Conservation (phyloP, 176 grass and related monocot species). For the Triticum monococcum region DNA sequence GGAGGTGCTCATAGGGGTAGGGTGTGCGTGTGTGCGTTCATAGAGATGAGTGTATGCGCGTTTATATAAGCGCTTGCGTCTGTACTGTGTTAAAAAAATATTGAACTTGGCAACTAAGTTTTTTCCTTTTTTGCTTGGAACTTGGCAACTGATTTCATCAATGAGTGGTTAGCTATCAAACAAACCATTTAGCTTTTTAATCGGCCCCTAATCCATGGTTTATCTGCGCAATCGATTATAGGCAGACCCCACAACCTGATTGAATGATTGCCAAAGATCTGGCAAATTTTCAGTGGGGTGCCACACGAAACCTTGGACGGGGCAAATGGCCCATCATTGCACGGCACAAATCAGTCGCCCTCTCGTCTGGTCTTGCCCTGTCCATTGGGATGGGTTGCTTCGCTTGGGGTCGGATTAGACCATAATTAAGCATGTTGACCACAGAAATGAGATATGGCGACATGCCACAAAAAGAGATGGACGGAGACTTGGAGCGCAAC, state of each 20-base stretch:
- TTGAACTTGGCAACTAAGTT: neutral
- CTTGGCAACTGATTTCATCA: no score
- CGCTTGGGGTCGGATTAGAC: neutral
- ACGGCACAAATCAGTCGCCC: constrained; percentile 16
- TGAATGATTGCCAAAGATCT: constrained; percentile 22
- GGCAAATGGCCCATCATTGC: constrained; percentile 19
- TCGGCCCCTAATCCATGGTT: neutral
- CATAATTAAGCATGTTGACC: constrained; percentile 22
- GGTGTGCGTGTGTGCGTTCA: no score
- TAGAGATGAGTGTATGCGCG: no score
- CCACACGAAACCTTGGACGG: constrained; percentile 35
- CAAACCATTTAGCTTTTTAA: neutral
- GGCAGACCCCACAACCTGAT: neutral
- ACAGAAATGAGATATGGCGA: constrained; percentile 6
- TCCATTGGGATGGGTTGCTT: neutral
- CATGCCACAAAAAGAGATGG: neutral
- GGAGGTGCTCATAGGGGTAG: no score
- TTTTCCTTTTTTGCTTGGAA: no score
- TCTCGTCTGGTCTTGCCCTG: constrained; percentile 1
- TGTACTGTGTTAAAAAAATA: no score
- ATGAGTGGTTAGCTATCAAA: no score
- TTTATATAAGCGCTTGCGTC: no score
- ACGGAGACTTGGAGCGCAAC: constrained; percentile 3
- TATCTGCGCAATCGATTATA: neutral
- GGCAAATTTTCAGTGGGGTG: constrained; percentile 6